Evolutionary conservation across 2,329 filamentous ascomycete species (phyloP).

Genomic region (Trichophyton benhamiae): DNA sequence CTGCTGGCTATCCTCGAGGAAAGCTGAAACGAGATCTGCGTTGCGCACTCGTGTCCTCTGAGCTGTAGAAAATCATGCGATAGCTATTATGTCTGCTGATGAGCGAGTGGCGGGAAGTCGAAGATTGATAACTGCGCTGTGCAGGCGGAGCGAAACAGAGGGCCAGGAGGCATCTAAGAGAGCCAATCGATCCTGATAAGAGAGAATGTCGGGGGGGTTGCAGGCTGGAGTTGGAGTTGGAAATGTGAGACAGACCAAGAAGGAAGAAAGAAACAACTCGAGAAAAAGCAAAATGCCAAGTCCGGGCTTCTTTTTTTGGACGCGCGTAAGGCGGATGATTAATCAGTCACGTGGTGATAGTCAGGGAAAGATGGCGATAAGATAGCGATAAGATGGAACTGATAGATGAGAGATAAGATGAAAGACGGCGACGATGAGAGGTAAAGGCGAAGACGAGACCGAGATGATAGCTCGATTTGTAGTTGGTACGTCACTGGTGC

Average conservation of each 20-base stretch:
- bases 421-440: too few relatives aligned
- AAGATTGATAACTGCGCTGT: neutral
- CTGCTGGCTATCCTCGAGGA: neutral
- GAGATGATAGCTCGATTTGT: neutral
- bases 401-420: too few relatives aligned
- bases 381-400: too few relatives aligned
- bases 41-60: neutral
- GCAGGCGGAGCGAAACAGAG: neutral
- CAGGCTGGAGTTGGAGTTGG: neutral
- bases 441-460: neutral
- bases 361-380: too few relatives aligned
- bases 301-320: slow-evolving; percentile 6
- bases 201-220: neutral
- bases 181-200: neutral
- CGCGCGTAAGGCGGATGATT: neutral
- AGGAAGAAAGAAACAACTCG: slow-evolving; percentile 6
- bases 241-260: slow-evolving; percentile 8
- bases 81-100: neutral
- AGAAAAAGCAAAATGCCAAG: slow-evolving; percentile 15
- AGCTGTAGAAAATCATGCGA: neutral
- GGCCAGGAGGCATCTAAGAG: neutral
- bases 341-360: neutral
- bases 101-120: neutral
- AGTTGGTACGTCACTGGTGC: neutral
- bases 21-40: neutral